Evolutionary conservation across 768 basidiomycete genomes (phyloP).

Genomic region (Tricholoma bakamatsutake): DNA sequence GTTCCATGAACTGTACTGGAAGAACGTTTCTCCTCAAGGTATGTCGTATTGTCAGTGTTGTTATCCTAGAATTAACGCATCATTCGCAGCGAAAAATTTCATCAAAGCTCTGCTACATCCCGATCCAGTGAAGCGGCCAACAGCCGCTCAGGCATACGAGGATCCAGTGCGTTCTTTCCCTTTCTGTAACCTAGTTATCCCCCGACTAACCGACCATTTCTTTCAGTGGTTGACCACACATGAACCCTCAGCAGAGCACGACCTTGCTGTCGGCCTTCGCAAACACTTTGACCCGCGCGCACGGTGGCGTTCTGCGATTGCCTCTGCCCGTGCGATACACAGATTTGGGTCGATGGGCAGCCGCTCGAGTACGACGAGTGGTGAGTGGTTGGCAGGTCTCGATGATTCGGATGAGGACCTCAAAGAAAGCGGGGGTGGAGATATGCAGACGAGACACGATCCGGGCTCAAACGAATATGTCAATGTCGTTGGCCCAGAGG

Average conservation of each 20-base stretch:
- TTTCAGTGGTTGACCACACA: slow-evolving; percentile 70
- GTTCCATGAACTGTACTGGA: slow-evolving; percentile 95
- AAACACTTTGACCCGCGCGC: slow-evolving; percentile 78
- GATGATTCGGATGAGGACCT: slow-evolving; percentile 20
- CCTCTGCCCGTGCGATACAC: slow-evolving; percentile 36
- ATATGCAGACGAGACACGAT: slow-evolving; percentile 7
- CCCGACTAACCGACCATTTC: neutral
- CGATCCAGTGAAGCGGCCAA: slow-evolving; percentile 65
- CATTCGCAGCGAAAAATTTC: slow-evolving; percentile 73
- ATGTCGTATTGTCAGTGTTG: slow-evolving; percentile 8
- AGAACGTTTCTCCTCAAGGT: slow-evolving; percentile 80
- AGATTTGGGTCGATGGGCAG: slow-evolving; percentile 28
- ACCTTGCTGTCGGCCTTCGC: slow-evolving; percentile 66
- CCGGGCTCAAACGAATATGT: slow-evolving; percentile 38
- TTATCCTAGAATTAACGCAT: neutral
- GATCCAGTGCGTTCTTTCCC: slow-evolving; percentile 46
- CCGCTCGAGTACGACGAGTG: slow-evolving; percentile 26
- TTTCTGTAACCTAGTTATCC: neutral
- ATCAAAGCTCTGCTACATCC: slow-evolving; percentile 65
- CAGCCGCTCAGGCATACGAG: slow-evolving; percentile 63
- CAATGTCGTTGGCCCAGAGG: slow-evolving; percentile 28
- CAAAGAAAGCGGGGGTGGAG: slow-evolving; percentile 19
- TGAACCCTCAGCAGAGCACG: slow-evolving; percentile 61
- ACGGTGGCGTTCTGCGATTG: slow-evolving; percentile 69
- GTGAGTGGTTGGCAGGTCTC: slow-evolving; percentile 22